Percentiles rank a stretch among this genome's conserved stretches.
phyloP scores from a whole-genome alignment of 352 stramenopile species.

The Phytophthora fragariae region DNA sequence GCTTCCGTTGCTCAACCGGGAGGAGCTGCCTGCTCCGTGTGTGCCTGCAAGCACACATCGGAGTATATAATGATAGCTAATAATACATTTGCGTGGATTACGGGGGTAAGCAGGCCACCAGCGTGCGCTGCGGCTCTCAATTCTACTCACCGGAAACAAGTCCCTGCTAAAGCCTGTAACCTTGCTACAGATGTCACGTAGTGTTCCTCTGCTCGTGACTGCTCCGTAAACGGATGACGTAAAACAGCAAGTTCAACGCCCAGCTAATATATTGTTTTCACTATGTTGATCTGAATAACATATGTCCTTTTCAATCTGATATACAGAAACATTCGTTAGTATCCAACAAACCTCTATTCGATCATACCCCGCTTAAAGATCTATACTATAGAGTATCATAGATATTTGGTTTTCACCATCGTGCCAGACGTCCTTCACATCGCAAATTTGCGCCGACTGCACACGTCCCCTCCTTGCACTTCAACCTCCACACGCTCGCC shows the following conservation, averaged over 20 bases:
- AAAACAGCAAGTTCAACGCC: constrained; percentile 35
- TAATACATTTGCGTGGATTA: no score
- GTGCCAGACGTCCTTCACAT: constrained; percentile 23
- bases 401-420: not conserved
- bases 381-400: not conserved
- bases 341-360: not conserved
- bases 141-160: no score
- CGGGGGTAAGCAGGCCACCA: no score
- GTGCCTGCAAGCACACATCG: no score
- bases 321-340: not conserved
- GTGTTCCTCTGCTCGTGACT: no score
- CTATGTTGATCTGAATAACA: not conserved
- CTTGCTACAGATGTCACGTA: no score
- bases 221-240: constrained; percentile 33
- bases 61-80: no score
- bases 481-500: constrained; percentile 4
- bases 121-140: no score
- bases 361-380: not conserved
- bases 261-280: not conserved
- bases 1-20: no score
- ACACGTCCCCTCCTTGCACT: constrained; percentile 10
- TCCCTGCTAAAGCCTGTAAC: no score
- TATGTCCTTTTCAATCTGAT: not conserved
- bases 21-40: no score
- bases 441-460: constrained; percentile 24